Base-by-base conservation (phyloP, 805 yeast species). In the Hanseniaspora meyeri region DNA sequence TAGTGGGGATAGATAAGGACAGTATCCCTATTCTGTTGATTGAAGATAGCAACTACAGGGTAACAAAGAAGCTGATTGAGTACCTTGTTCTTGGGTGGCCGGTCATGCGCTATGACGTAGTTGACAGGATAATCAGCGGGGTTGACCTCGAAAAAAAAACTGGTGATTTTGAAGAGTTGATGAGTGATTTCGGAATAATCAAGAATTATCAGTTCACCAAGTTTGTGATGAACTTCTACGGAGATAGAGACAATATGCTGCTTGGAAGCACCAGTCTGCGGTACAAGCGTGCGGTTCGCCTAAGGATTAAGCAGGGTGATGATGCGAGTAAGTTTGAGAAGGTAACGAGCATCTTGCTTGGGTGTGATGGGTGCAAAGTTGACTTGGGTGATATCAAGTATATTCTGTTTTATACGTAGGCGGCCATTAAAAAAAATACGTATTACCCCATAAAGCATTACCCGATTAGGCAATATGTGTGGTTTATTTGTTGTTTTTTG, bases 41-140 rank as follows among this genome's bases (percentile, higher is more conserved):
- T 4, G 27, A 49, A 27, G n/a, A 39, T 29, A 12, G 7, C 6
- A 38, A 49, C n/a, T 29, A 29, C 17, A 29, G 31, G 12, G 37
- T 49, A 16, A 49, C 52, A 1, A 49, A 38, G 29, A 49, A 49
- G 16, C 17, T 49, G 5, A 37, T 49, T n/a, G 43, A 49, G 20
- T 49, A n/a, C 17, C 27, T 49, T 34, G 7, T 31, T 1, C n/a
- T 49, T 16, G 52, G 52, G 10, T 49, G 52, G 52, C 52, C 52
- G 6, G 27, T 49, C 5, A 16, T 49, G 45, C 40, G 34, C 17
- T 38, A 49, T 49, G 31, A 36, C 40, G 43, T 49, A 17, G 37
- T 49, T 6, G 52, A 29, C 7, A 11, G 29, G 31, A 24, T 38
- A 6, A 16, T 39, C 12, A 34, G n/a, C 24, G 40, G 43, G 3